Base-by-base conservation (phyloP, 345 rosid species). In the Excoecaria agallocha region DNA sequence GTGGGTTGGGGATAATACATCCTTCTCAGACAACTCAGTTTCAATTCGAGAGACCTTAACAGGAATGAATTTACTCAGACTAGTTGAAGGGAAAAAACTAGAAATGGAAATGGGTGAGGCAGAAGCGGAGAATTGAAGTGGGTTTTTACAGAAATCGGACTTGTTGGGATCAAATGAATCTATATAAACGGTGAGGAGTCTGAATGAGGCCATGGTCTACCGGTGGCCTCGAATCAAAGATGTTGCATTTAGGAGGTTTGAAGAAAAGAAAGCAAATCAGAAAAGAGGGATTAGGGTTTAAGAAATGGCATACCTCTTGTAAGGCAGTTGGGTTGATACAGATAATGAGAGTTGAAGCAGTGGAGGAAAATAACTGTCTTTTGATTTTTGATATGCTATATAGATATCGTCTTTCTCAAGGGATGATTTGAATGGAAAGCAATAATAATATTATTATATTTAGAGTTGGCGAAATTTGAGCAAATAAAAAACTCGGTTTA, bases 131-230 rank as follows among this genome's bases (percentile, higher is more conserved):
- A 84, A 75, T 50, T 80, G 91, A 57, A 78, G 63, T 5, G 89
- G 82, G 81, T 77, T 85, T 41, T 48, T 66, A 2, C 77, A 76
- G 79, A 86, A 75, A 78, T 46, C 80, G 16, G 85, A 79, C 78
- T 84, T 88, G 73, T 84, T 88, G 8, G 92, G 75, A 78, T 89
- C 94, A 71, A 82, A 63, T 25, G 84, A 16, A 76, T 87, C 89
- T 67, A 83, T 10, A 58, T 84, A 79, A 78, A 83, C 73, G 70
- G 88, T 30, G 30, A 30, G 70, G 2, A 88, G 49, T 69, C 79
- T 87, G 61, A 86, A 48, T 19, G 90, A 93, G 68, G 87, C 89
- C 97, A 90, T 91, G 13, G 51, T 15, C 37, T 8, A 37, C n/a
- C 17, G 8, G 17, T 52, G 30, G 15, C 4, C 45, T 68, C 69